phyloP scores from a whole-genome alignment of 345 rosid species.

The Ailanthus altissimus region DNA sequence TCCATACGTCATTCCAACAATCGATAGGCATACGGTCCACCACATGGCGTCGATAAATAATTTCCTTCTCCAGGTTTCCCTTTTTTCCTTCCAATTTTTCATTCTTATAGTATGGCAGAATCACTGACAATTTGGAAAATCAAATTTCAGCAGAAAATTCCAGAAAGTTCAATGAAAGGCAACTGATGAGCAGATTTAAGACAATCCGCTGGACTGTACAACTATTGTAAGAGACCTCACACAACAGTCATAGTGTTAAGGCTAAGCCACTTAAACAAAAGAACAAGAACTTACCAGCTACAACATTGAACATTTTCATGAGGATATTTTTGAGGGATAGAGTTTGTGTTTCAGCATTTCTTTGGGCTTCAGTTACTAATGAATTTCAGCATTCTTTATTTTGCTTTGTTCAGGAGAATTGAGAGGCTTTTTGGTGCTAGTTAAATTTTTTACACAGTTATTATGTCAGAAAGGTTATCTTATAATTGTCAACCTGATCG shows the following conservation, averaged over 20 bases:
- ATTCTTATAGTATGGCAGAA: conserved; percentile 82
- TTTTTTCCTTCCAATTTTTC: conserved; percentile 43
- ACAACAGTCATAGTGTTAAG: neutral
- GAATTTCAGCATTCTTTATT: neutral
- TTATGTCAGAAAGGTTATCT: neutral
- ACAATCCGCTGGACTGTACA: neutral
- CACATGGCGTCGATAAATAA: conserved; percentile 77
- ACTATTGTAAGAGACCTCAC: neutral
- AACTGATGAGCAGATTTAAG: neutral
- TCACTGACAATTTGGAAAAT: conserved; percentile 50
- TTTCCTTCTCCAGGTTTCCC: conserved; percentile 52
- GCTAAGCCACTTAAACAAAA: neutral
- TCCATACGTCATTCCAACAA: conserved; percentile 95
- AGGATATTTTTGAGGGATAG: neutral
- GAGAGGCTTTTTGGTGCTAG: neutral
- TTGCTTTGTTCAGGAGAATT: neutral
- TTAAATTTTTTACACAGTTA: neutral
- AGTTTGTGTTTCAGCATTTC: neutral
- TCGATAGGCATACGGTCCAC: conserved; percentile 94
- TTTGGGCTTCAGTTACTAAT: neutral
- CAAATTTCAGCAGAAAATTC: conserved; percentile 8
- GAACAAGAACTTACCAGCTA: conserved; percentile 1
- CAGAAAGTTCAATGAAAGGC: neutral
- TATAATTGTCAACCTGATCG: neutral
- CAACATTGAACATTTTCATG: neutral